Percentiles rank a stretch among this genome's conserved stretches.
Evolutionary conservation across 2,329 filamentous ascomycete species (phyloP).

Genomic region (Monosporascus sp.): DNA sequence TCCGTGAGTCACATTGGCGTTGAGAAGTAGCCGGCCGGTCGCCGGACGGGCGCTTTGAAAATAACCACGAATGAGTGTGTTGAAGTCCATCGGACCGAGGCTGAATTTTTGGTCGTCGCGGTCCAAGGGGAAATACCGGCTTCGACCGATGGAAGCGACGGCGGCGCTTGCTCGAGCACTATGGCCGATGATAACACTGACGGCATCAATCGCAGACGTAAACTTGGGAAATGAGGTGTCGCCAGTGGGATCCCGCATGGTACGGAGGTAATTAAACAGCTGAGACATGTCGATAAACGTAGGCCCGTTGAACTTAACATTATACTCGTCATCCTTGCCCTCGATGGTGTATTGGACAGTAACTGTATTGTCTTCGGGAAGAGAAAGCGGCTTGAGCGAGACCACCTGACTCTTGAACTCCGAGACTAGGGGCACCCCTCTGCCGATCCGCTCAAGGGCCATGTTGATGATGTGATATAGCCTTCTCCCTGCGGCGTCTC

Average conservation of each 20-base stretch:
- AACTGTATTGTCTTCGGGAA: slow-evolving; percentile 31
- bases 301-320: slow-evolving; percentile 38
- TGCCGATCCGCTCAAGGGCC: slow-evolving; percentile 31
- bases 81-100: slow-evolving; percentile 24
- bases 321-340: slow-evolving; percentile 30
- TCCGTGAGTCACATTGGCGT: slow-evolving; percentile 50
- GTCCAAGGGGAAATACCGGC: slow-evolving; percentile 44
- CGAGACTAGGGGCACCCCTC: slow-evolving; percentile 33
- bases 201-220: slow-evolving; percentile 41
- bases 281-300: slow-evolving; percentile 31
- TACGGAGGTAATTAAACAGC: slow-evolving; percentile 40
- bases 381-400: slow-evolving; percentile 29
- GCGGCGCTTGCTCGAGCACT: slow-evolving; percentile 31
- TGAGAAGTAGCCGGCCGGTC: slow-evolving; percentile 49
- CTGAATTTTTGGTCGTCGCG: slow-evolving; percentile 18
- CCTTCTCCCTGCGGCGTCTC: slow-evolving; percentile 37
- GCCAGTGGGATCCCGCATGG: slow-evolving; percentile 33
- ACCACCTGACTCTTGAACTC: slow-evolving; percentile 49
- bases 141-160: slow-evolving; percentile 38
- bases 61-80: slow-evolving; percentile 45
- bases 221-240: slow-evolving; percentile 43
- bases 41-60: slow-evolving; percentile 50
- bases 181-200: slow-evolving; percentile 48
- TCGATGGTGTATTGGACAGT: slow-evolving; percentile 30
- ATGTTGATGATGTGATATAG: slow-evolving; percentile 36